Base-by-base conservation (phyloP, 495 filamentous ascomycete species). In the Podospora tetraspora region DNA sequence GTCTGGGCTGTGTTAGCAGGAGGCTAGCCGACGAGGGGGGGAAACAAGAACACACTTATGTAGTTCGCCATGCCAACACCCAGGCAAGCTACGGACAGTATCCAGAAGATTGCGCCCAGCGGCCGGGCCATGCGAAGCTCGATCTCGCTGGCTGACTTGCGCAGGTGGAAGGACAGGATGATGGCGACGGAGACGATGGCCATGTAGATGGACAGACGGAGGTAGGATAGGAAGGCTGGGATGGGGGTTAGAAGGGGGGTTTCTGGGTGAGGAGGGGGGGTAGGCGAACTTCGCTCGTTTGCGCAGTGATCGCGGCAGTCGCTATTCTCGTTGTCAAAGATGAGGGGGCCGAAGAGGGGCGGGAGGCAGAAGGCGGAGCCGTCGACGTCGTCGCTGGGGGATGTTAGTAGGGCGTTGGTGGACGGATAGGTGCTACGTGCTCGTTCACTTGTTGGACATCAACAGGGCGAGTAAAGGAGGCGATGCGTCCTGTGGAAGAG, bases 161-260 rank as follows among this genome's bases (percentile, higher is more conserved):
- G 91, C 64, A 99, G 87, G 71, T 99, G 94, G 78, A 99, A 98
- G 9, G 93, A 97, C 56, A 97, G 84, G 10, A 95, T 85, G 69
- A 99, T 97, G 57, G 95, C 95, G 21, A 94, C 82, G 10, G 92
- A 86, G 22, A 98, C 94, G 34, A 99, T 82, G 64, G 92, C 86
- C 83, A 99, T 90, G 81, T 97, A 97, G 73, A 97, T 87, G 21
- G 91, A 89, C 6, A 99, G 87, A 3, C 95, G 89, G 5, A 99
- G 89, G 87, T 94, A 97, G 22, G 96, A 97, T 63, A 99, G 90
- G 75, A 98, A 99, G 69, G 89, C 82, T 82, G 56, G 34, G 43
- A 21, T 29, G 64, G 30, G 13, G 62, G 59, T 66, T 34, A 37
- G 56, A 3, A 24, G n/a, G 21, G 24, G 19, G 13, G 61, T 27